Base-by-base conservation (phyloP, 352 stramenopile genomes). In the Phytopythium montanum region DNA sequence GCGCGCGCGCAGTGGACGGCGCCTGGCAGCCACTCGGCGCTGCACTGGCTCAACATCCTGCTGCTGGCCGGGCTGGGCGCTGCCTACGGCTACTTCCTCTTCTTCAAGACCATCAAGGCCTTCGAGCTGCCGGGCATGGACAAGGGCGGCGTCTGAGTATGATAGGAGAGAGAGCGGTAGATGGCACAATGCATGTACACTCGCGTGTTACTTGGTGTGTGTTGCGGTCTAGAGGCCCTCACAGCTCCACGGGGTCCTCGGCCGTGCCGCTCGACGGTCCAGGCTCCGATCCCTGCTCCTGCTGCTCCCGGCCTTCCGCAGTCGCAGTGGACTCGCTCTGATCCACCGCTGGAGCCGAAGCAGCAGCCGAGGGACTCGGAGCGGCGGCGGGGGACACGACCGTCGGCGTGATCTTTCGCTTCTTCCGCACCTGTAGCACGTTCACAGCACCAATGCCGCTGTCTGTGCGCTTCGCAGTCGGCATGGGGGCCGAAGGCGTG, bases 101-200 rank as follows among this genome's bases (percentile, higher is more conserved):
- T 81, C 39, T 93, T 92, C 72, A 92, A 90, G 77, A 90, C 86
- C 57, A 92, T 93, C 67, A 95, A 95, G 69, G 83, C 82, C 26
- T 95, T 95, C 52, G 86, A 95, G 61, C 68, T 95, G 26, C 86
- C 86, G 23, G 80, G 76, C 51, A 72, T 77, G 49, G 69, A 80
- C 42, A 90, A 88, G 58, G 67, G 69, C 18, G 33, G 69, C 25
- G 60, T 88, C 34, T 92, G 64, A 83, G 31, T 3, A 7, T 1
- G 12, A 14, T 16, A 28, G 31, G 1, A 25, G 56, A 38, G 12
- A 36, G 45, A 10, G n/a, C 28, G 1, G 13, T 14, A 12, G 31
- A n/a, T 34, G n/a, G 5, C 33, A 18, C 19, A 55, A 56, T 56
- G 21, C 49, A 55, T 42, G 45, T 52, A 29, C 49, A 55, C n/a